phyloP scores from a whole-genome alignment of 352 stramenopile genomes.

The Phytopythium litorale region DNA sequence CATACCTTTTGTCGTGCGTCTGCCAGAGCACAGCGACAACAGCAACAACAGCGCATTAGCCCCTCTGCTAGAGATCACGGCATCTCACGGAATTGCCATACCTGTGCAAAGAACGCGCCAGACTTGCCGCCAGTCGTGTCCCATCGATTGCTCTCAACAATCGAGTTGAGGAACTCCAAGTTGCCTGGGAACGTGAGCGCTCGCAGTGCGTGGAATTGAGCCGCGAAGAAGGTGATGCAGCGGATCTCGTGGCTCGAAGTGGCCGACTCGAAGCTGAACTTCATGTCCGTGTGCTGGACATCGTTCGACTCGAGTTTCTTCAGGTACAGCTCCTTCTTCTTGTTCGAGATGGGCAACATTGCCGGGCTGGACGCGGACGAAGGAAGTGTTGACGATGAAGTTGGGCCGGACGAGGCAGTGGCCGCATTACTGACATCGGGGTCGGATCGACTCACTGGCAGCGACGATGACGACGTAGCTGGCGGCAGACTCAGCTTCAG shows the following conservation, averaged over 20 bases:
- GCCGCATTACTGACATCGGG: background rate
- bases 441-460: background rate
- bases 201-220: constrained; percentile 79
- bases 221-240: constrained; percentile 77
- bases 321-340: constrained; percentile 56
- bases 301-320: constrained; percentile 61
- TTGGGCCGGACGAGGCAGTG: background rate
- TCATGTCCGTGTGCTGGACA: constrained; percentile 77
- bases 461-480: background rate
- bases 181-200: constrained; percentile 65
- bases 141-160: constrained; percentile 72
- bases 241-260: constrained; percentile 54
- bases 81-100: constrained; percentile 18
- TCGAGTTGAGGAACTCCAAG: constrained; percentile 76
- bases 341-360: constrained; percentile 14
- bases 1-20: constrained; percentile 81
- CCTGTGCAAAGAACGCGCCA: constrained; percentile 83
- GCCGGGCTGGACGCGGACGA: constrained; percentile 2
- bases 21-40: constrained; percentile 16
- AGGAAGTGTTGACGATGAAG: background rate
- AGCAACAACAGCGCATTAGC: constrained; percentile 5
- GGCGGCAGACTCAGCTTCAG: constrained; percentile 17
- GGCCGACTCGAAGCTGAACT: constrained; percentile 58
- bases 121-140: constrained; percentile 82
- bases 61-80: constrained; percentile 1